Base-by-base conservation (phyloP, 1,284 basidiomycete species). In the Ceratobasidium sp. region DNA sequence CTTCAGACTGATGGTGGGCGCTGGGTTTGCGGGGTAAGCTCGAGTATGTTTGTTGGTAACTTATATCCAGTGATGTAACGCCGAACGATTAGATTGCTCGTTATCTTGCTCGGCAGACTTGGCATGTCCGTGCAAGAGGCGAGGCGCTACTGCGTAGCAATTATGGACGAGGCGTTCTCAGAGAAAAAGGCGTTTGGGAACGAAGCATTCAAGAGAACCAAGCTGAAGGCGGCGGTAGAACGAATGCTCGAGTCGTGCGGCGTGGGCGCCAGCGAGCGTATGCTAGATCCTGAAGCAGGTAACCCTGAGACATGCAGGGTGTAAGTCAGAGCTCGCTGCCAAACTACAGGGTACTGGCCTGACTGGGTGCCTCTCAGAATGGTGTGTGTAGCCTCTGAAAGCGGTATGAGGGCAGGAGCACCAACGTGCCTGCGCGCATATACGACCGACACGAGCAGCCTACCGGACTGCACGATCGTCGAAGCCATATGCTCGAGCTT, bases 391-490 rank as follows among this genome's bases (percentile, higher is more conserved):
- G 6, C 28, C 10, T 13, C 69, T 1, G 33, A 23, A 12, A 12
- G n/a, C 53, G 40, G n/a, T 1, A 58, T 71, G 39, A 33, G 55
- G 20, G 69, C 53, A 10, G 55, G 69, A 10, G 6, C 58, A 9
- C 39, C 53, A 5, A 20, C 26, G 5, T 18, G 18, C 6, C n/a
- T 71, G 7, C 53, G 69, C 13, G 42, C 28, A 1, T 71, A 71
- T 23, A 3, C 39, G 7, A 33, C 18, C 33, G 15, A 4, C 3
- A 23, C 53, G 0, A 71, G 39, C 20, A 23, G 12, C 26, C 2
- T 33, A 18, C 69, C 69, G 10, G 39, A 58, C 39, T 71, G 69
- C 53, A 68, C 49, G 9, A 68, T 68, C 20, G 46, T 53, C 28
- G 66, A 68, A 51, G 66, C 66, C n/a, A 28, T 71, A 6, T 40